A percentile compares a stretch with the other conserved stretches of the same genome.
Evolutionary conservation across 805 yeast genomes (phyloP).

Genomic region (Monosporozyma servazzii): DNA sequence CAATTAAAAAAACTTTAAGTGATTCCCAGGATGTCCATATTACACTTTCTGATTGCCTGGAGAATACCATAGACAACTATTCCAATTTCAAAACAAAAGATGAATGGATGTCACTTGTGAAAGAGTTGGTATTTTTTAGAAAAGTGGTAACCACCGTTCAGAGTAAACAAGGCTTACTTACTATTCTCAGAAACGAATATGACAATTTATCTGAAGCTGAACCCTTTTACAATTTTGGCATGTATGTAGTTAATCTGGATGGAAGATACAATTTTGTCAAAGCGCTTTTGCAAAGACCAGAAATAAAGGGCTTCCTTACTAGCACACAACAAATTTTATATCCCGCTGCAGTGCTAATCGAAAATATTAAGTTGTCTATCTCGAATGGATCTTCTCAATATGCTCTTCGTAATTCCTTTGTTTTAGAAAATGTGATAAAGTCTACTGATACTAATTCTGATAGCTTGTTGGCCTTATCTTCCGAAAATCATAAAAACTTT

Average conservation of each 20-base stretch:
- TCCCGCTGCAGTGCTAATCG: slow-evolving; percentile 11
- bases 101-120: slow-evolving; percentile 17
- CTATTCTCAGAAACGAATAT: neutral
- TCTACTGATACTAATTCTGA: neutral
- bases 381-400: slow-evolving; percentile 16
- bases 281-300: neutral
- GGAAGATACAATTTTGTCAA: neutral
- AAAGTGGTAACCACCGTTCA: slow-evolving; percentile 1
- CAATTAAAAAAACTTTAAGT: slow-evolving; percentile 36
- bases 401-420: slow-evolving; percentile 13
- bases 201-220: neutral
- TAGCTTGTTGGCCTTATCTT: neutral
- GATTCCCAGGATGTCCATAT: neutral
- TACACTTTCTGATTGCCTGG: slow-evolving; percentile 5
- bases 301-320: slow-evolving; percentile 7
- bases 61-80: slow-evolving; percentile 1
- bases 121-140: slow-evolving; percentile 11
- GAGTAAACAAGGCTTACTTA: neutral
- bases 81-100: slow-evolving; percentile 6
- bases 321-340: slow-evolving; percentile 16
- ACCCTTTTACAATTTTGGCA: neutral
- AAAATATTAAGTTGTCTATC: slow-evolving; percentile 8
- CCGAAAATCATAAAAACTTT: slow-evolving; percentile 9
- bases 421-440: slow-evolving; percentile 10
- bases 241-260: neutral